A percentile compares a stretch with the other conserved stretches of the same genome.
phyloP scores from a whole-genome alignment of 345 rosid species.

The Syzygium grande region DNA sequence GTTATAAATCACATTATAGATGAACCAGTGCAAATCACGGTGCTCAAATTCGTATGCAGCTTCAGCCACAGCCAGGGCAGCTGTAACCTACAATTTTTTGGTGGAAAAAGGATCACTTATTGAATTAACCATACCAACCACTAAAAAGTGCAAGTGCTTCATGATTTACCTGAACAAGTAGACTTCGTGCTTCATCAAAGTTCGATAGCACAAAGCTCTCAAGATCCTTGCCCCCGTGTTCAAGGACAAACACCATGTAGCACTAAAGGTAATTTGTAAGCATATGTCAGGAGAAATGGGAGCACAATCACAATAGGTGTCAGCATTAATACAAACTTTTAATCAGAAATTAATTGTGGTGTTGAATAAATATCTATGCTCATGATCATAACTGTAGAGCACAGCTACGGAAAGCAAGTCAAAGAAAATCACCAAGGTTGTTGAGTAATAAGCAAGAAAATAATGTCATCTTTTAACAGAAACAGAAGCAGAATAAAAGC shows the following conservation, averaged over 20 bases:
- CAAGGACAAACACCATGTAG: slow-evolving; percentile 76
- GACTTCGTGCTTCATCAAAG: slow-evolving; percentile 76
- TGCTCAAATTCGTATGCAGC: slow-evolving; percentile 93
- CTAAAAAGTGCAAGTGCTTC: not conserved
- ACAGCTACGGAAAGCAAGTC: not conserved
- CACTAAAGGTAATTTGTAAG: slow-evolving; percentile 36
- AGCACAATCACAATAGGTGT: not conserved
- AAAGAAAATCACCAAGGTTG: not conserved
- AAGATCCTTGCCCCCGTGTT: slow-evolving; percentile 96
- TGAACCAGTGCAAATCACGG: slow-evolving; percentile 85
- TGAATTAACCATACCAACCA: not conserved
- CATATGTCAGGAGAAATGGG: not conserved
- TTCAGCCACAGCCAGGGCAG: slow-evolving; percentile 90
- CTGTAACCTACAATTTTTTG: slow-evolving; percentile 52
- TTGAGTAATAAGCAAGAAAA: not conserved
- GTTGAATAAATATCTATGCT: not conserved
- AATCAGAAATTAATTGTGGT: not conserved
- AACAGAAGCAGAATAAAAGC: slow-evolving; percentile 2
- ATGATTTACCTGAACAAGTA: slow-evolving; percentile 62
- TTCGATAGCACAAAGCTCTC: slow-evolving; percentile 80
- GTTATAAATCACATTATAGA: not conserved
- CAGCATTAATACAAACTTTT: not conserved
- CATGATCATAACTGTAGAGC: not conserved
- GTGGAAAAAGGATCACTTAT: not conserved
- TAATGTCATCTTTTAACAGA: not conserved